Evolutionary conservation across 306 rosid species (phyloP).

Genomic region (Arachis stenosperma): DNA sequence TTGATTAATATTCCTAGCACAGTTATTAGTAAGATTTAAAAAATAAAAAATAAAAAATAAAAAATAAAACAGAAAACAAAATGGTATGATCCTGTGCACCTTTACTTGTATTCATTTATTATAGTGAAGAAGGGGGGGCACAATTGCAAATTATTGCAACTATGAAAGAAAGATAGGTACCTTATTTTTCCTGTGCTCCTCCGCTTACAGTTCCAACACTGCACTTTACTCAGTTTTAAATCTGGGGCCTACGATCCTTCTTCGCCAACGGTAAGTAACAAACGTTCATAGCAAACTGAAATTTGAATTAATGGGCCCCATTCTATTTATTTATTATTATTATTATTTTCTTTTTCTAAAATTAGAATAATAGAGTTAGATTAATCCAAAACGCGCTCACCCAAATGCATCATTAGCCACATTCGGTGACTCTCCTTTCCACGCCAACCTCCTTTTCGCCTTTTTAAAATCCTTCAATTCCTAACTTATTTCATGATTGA

Average conservation of each 20-base stretch:
- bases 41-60: background rate
- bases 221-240: slow-evolving; percentile 40
- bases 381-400: slow-evolving; percentile 21
- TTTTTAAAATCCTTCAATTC: background rate
- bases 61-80: slow-evolving; percentile 1
- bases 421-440: slow-evolving; percentile 40
- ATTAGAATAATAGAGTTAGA: background rate
- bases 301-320: slow-evolving; percentile 55
- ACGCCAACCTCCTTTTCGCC: slow-evolving; percentile 22
- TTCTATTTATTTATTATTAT: background rate
- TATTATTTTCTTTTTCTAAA: too few relatives aligned
- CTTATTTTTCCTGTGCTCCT: slow-evolving; percentile 12
- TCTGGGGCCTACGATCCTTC: slow-evolving; percentile 44
- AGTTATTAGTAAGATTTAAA: background rate
- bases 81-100: slow-evolving; percentile 13
- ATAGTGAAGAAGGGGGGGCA: slow-evolving; percentile 30
- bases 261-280: slow-evolving; percentile 51
- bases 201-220: slow-evolving; percentile 14
- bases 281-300: slow-evolving; percentile 37
- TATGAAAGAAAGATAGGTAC: slow-evolving; percentile 1
- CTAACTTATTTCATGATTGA: too few relatives aligned
- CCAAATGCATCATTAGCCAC: slow-evolving; percentile 18
- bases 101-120: slow-evolving; percentile 3
- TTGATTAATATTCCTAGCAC: too few relatives aligned
- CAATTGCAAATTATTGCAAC: slow-evolving; percentile 33